Conservation (phyloP, 2,329 filamentous ascomycete species). For the Colletotrichum eremochloae region DNA sequence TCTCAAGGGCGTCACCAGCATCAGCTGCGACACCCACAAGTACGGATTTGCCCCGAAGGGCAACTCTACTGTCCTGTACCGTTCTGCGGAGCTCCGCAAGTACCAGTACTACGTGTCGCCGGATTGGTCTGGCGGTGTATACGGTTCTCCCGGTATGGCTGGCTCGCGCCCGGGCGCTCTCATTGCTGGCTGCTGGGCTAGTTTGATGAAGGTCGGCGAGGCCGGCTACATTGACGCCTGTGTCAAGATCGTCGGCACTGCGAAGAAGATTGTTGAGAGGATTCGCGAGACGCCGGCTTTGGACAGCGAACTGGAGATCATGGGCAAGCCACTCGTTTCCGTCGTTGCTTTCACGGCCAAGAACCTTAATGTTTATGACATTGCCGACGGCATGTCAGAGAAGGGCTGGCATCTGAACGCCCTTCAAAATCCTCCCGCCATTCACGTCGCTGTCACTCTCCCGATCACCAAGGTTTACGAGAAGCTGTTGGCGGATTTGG, state of each 20-base stretch:
- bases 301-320: constrained; percentile 78
- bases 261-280: constrained; percentile 84
- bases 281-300: constrained; percentile 79
- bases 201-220: constrained; percentile 89
- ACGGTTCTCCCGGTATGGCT: constrained; percentile 91
- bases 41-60: constrained; percentile 99
- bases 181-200: constrained; percentile 96
- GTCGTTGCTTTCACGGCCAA: constrained; percentile 90
- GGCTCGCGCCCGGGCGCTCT: constrained; percentile 93
- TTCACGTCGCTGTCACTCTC: constrained; percentile 93
- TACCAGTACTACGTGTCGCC: constrained; percentile 98
- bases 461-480: constrained; percentile 88
- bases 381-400: constrained; percentile 87
- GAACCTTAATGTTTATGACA: constrained; percentile 92
- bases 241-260: constrained; percentile 86
- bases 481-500: constrained; percentile 79
- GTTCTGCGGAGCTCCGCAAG: constrained; percentile 79
- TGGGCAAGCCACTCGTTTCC: constrained; percentile 89
- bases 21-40: constrained; percentile 98
- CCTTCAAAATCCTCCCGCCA: constrained; percentile 89
- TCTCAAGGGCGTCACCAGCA: constrained; percentile 92
- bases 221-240: constrained; percentile 89
- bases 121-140: constrained; percentile 96
- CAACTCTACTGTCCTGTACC: constrained; percentile 94
- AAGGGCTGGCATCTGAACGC: constrained; percentile 97